A percentile compares a stretch with the other conserved stretches of the same genome.
phyloP scores from a whole-genome alignment of 768 basidiomycete genomes.

The Harrya chromipes region DNA sequence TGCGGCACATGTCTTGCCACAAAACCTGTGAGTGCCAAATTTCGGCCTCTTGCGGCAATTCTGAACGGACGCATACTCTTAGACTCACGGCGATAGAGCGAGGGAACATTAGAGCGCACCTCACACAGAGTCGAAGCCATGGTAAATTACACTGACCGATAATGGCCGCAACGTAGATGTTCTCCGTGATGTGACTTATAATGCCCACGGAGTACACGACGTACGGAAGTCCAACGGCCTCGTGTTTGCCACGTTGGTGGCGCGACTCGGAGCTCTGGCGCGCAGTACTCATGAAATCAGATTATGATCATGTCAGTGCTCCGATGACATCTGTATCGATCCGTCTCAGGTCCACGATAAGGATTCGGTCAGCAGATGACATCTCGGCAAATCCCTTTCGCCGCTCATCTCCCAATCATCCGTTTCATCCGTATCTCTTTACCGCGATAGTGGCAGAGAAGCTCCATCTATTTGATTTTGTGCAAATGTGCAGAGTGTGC shows the following conservation, averaged over 20 bases:
- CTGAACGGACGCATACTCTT: constrained; percentile 28
- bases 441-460: constrained; percentile 18
- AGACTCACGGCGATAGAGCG: neutral
- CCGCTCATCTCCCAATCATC: constrained; percentile 7
- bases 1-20: constrained; percentile 54
- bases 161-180: constrained; percentile 4
- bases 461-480: constrained; percentile 29
- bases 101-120: constrained; percentile 19
- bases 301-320: constrained; percentile 1
- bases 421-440: constrained; percentile 14
- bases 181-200: constrained; percentile 8
- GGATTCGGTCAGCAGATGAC: neutral
- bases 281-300: constrained; percentile 3
- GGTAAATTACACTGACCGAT: constrained; percentile 13
- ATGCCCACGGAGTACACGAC: constrained; percentile 8
- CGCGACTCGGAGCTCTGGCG: constrained; percentile 5
- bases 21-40: constrained; percentile 51
- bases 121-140: constrained; percentile 31
- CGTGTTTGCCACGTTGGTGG: constrained; percentile 25
- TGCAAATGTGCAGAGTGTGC: constrained; percentile 5
- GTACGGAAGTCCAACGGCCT: constrained; percentile 12
- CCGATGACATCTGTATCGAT: constrained; percentile 11
- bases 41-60: constrained; percentile 56
- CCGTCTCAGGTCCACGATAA: constrained; percentile 17
- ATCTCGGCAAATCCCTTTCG: neutral